Evolutionary conservation across 2,329 filamentous ascomycete species (phyloP).

Genomic region (Pseudogymnoascus sp.): DNA sequence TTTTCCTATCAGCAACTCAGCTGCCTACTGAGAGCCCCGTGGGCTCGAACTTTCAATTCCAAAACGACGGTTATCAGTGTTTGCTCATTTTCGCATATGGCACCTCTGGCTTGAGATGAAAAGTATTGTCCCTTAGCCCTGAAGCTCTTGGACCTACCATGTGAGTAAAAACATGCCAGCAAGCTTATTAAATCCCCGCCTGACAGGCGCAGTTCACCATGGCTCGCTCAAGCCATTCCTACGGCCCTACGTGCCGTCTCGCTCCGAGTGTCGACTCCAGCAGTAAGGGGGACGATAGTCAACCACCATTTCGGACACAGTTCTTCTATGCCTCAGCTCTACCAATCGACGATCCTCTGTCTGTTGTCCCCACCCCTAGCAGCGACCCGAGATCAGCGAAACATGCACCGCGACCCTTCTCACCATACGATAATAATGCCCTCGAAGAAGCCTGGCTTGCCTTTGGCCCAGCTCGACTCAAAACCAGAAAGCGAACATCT

Average conservation of each 20-base stretch:
- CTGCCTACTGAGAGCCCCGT: conserved; percentile 3
- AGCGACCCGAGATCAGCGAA: conserved; percentile 47
- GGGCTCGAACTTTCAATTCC: not conserved
- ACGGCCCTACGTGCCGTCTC: conserved; percentile 27
- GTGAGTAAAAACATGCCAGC: not conserved
- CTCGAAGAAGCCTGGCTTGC: conserved; percentile 72
- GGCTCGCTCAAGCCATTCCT: conserved; percentile 26
- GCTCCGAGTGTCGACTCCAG: conserved; percentile 16
- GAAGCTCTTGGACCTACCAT: not conserved
- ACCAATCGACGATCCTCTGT: conserved; percentile 84
- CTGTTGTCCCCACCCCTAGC: conserved; percentile 49
- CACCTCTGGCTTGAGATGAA: conserved; percentile 12
- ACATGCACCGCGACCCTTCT: conserved; percentile 68
- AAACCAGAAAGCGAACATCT: not conserved
- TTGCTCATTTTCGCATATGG: not conserved
- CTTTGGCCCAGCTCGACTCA: conserved; percentile 39
- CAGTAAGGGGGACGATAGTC: conserved; percentile 32
- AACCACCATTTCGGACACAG: conserved; percentile 58
- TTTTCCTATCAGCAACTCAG: not conserved
- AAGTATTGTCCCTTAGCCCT: not conserved
- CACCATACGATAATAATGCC: conserved; percentile 68
- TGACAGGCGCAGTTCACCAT: conserved; percentile 20
- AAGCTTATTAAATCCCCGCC: not conserved
- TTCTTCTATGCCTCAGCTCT: conserved; percentile 82
- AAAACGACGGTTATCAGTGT: not conserved